Evolutionary conservation across 108 stramenopile species (phyloP), one percentile per base, ranked within the genome.

Genomic region (Epithemia pelagica): DNA sequence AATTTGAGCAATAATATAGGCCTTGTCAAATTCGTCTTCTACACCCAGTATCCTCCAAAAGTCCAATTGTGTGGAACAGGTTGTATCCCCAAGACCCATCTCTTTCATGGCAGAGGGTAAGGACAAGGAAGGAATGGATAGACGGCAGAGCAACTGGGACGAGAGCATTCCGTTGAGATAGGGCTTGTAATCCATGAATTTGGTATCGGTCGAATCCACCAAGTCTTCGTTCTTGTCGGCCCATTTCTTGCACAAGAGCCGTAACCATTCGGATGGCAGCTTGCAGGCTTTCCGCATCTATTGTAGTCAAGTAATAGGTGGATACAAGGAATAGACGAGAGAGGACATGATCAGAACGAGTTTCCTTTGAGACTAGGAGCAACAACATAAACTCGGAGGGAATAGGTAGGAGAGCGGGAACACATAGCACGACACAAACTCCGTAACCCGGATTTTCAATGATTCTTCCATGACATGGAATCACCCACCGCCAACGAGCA

Each of bases 251-350:
- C 86, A 87, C 10, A 90, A 71, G 1, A 90, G 52, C 22, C 72
- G 60, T 30, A 90, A 61, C 89, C 89, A 90, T 74, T 90, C 86
- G 29, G 89, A 87, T 1, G 86, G 86, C 0, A 75, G 64, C 64
- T 87, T 85, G 59, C 18, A 72, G 0, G 86, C 82, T 67, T 78
- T 79, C 61, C 86, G 61, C 89, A 90, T 87, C 86, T 90, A 61
- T 31, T 46, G 37, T 15, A 15, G 37, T n/a, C n/a, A n/a, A n/a
- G n/a, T n/a, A n/a, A n/a, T n/a, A n/a, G n/a, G n/a, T n/a, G n/a
- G n/a, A n/a, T n/a, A n/a, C n/a, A n/a, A n/a, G 28, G 57, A 32
- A 23, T 3, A n/a, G 32, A 3, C 22, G 24, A 69, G 15, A 64
- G 32, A 15, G 52, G 52, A 52, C 52, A 52, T 52, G 20, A 15